Evolutionary conservation across 2,329 filamentous ascomycete genomes (phyloP).

Genomic region (Paraphoma chrysanthemicola): DNA sequence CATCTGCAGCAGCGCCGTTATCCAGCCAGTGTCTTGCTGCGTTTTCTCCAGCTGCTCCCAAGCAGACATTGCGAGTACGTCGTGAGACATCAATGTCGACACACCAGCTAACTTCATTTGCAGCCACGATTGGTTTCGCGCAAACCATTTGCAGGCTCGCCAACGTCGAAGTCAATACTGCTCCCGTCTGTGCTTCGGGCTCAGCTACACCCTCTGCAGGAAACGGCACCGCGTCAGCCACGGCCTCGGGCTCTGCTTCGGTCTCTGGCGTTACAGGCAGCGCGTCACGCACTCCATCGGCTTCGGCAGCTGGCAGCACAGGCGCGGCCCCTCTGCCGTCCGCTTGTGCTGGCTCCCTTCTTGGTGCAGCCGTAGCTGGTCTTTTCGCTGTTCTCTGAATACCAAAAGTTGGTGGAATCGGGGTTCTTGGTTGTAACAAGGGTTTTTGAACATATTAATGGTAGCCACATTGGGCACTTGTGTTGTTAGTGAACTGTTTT

Average conservation of each 20-base stretch:
- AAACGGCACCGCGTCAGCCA: slow-evolving; percentile 12
- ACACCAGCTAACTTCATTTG: slow-evolving; percentile 36
- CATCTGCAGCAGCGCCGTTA: slow-evolving; percentile 51
- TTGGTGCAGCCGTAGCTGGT: slow-evolving; percentile 36
- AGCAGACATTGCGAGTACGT: slow-evolving; percentile 30
- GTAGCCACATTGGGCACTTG: no score
- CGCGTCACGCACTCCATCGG: slow-evolving; percentile 9
- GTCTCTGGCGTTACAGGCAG: background rate
- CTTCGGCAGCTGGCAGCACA: slow-evolving; percentile 14
- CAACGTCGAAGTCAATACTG: slow-evolving; percentile 48
- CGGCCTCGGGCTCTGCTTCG: slow-evolving; percentile 9
- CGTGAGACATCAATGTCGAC: background rate
- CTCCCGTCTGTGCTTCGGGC: slow-evolving; percentile 44
- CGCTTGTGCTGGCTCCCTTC: slow-evolving; percentile 28
- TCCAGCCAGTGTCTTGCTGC: slow-evolving; percentile 53
- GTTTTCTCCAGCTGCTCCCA: slow-evolving; percentile 49
- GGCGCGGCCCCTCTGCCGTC: slow-evolving; percentile 31
- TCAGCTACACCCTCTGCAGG: slow-evolving; percentile 1
- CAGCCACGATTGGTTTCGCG: slow-evolving; percentile 53
- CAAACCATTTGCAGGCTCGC: slow-evolving; percentile 48
- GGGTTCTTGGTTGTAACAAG: no score
- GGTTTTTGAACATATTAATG: no score
- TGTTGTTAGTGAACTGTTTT: no score
- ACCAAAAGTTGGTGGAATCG: no score
- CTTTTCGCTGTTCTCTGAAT: slow-evolving; percentile 35